A percentile compares a stretch with the other conserved stretches of the same genome.
These are phyloP conservation scores for Hippophae gyantsensis DNA, from an alignment of 306 rosid species.

Conservation along the genomic window DNA sequence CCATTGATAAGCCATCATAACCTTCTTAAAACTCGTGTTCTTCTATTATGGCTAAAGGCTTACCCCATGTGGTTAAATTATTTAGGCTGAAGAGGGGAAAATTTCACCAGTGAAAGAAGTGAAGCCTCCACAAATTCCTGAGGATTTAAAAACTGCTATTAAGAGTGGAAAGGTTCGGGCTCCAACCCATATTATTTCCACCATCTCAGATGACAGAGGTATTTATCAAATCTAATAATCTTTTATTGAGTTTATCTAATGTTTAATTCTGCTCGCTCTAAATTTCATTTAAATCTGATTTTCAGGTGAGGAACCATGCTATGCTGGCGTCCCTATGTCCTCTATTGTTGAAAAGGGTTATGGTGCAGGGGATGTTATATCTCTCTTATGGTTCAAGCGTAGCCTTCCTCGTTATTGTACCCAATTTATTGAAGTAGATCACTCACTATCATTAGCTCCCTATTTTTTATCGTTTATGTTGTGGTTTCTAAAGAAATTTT, in stretches of 20 bases:
- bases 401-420: constrained; percentile 98
- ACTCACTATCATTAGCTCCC: constrained; percentile 4
- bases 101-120: constrained; percentile 71
- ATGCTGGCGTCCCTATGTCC: constrained; percentile 99
- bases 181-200: constrained; percentile 95
- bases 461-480: constrained; percentile 1
- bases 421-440: constrained; percentile 78
- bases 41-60: not conserved
- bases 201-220: constrained; percentile 99
- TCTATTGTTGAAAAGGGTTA: constrained; percentile 83
- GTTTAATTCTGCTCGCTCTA: constrained; percentile 14
- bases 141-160: constrained; percentile 77
- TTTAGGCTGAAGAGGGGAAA: constrained; percentile 62
- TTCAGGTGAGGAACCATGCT: constrained; percentile 96
- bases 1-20: not conserved
- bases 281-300: constrained; percentile 18
- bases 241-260: constrained; percentile 3
- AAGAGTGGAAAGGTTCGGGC: constrained; percentile 98
- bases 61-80: constrained; percentile 10
- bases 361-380: constrained; percentile 94
- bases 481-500: not conserved
- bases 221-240: constrained; percentile 14
- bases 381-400: constrained; percentile 97
- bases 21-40: not conserved
- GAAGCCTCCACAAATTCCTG: constrained; percentile 92